A percentile compares a stretch with the other conserved stretches of the same genome.
Conservation (phyloP, 2,329 filamentous ascomycete species). For the Coleophoma crateriformis region DNA sequence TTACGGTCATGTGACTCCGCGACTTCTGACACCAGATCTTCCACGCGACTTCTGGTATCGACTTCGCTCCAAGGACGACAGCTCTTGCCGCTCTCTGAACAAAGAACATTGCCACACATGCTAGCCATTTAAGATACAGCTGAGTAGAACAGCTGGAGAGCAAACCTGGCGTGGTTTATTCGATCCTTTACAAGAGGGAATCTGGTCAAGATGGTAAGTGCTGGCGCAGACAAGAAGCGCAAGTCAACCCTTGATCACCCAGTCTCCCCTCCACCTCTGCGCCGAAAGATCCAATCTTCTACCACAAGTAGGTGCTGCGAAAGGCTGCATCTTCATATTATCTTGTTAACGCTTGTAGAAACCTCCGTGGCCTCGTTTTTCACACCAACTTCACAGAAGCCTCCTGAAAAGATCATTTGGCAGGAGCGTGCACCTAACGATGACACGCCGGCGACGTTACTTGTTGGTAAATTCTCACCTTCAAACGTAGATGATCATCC, state of each 20-base stretch:
- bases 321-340: background rate
- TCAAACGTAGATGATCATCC: constrained; percentile 19
- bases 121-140: background rate
- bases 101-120: no score
- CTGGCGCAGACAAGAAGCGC: constrained; percentile 16
- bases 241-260: constrained; percentile 17
- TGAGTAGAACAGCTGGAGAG: background rate
- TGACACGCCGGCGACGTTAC: constrained; percentile 49
- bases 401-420: constrained; percentile 72
- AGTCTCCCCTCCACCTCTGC: constrained; percentile 25
- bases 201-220: constrained; percentile 10
- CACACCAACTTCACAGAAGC: constrained; percentile 78
- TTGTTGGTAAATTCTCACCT: constrained; percentile 68
- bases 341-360: constrained; percentile 35
- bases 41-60: no score
- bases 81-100: no score
- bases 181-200: background rate
- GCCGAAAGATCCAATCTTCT: constrained; percentile 27
- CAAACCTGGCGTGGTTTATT: background rate
- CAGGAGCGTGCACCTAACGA: constrained; percentile 51
- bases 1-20: no score
- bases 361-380: constrained; percentile 79
- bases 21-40: no score
- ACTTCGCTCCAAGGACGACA: no score
- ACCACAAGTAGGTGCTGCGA: constrained; percentile 24